Evolutionary conservation across 495 filamentous ascomycete species (phyloP), one percentile per base, ranked within the genome.

Genomic region (Polyplosphaeria fusca): DNA sequence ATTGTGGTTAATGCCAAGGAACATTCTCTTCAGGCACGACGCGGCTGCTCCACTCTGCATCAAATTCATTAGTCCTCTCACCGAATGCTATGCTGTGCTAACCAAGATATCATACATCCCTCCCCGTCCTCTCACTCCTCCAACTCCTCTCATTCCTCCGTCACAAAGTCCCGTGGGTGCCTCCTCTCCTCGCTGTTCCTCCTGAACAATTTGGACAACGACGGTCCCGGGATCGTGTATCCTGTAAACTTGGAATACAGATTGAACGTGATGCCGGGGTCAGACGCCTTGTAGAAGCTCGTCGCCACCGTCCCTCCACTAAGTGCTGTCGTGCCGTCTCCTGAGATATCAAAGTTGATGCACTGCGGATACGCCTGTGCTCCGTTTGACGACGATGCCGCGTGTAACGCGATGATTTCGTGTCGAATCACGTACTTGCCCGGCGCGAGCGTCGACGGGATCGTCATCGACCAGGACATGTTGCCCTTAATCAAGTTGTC

Each of bases 181-280:
- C 28, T 24, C 56, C 56, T 45, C 47, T 52, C 56, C 47, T 53
- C 49, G 50, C 42, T 37, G 19, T 26, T 39, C 40, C 51, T 46
- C 37, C 23, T 50, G 39, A 12, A 22, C 23, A 55, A 18, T 28
- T 50, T 55, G 22, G 4, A 23, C 44, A 71, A 23, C 27, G 58
- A 39, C 18, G 68, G 71, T 1, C 71, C 72, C 3, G 66, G 67
- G 48, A 72, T 67, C 22, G 56, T 49, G 55, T 74, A 71, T 12
- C 47, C 44, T 25, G 45, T 63, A 38, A 61, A 52, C 42, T 47
- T 48, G 16, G 1, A 30, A 39, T 64, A 64, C 20, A 67, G 18
- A 40, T 67, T 60, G 42, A 67, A 64, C 43, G 51, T 2, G 47
- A 66, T 59, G 5, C 64, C 64, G 2, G 64, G 37, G 47, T 67